Evolutionary conservation across 257 asterid species (phyloP), one percentile per base, ranked within the genome.

Genomic region (Leonotis leonurus): DNA sequence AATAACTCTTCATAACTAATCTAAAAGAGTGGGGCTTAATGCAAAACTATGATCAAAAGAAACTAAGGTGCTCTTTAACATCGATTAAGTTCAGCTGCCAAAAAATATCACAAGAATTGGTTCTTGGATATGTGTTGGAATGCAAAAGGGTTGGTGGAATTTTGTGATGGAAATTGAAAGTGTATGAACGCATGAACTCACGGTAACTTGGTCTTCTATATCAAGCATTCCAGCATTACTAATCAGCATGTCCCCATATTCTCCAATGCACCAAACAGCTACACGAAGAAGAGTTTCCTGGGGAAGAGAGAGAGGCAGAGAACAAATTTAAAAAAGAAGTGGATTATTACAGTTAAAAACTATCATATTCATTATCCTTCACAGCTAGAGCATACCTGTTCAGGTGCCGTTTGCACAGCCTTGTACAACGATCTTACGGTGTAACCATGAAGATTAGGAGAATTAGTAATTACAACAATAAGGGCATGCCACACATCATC

Each of bases 191-290:
- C 69, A 61, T 65, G 65, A 75, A 90, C 96, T 80, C 77, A 90
- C 97, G 8, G 89, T 90, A 59, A 85, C 60, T 54, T 87, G 95
- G 56, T 83, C 88, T 73, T 90, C 97, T 37, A 68, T 60, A 74
- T 77, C 86, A 69, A 90, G 90, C 80, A 88, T 68, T 77, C 87
- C 97, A 17, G 77, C 67, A 69, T 78, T 80, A 62, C 70, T 72
- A 67, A 85, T 82, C 75, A 90, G 80, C 84, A 90, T 73, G 68
- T 90, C 97, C 27, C 90, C 97, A 64, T 87, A 90, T 82, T 90
- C 97, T 73, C 97, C 97, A 24, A 87, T 80, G 81, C 96, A 90
- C 97, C 97, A 90, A 73, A 90, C 92, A 21, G 89, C 87, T 76
- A 90, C 96, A 66, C 96, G 85, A 67, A 90, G 84, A 64, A 90